phyloP scores from a whole-genome alignment of 176 grass and related monocot species.

The Avena sativa region DNA sequence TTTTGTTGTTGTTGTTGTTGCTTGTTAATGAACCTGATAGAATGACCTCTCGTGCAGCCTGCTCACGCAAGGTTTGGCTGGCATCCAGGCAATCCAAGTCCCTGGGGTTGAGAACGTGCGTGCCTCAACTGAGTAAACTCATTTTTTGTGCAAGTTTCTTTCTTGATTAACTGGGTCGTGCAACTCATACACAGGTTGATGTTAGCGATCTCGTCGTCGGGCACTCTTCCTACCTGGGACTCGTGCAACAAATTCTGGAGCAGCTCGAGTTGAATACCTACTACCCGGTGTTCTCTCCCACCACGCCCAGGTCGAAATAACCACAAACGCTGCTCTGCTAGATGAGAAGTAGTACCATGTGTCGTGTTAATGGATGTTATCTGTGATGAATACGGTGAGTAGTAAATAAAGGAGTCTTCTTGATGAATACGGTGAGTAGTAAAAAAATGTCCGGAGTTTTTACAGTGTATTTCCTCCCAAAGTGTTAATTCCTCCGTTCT shows the following conservation, averaged over 20 bases:
- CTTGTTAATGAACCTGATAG: not conserved
- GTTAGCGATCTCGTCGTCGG: constrained; percentile 68
- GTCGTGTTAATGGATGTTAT: not conserved
- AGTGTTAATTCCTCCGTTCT: too few relatives aligned
- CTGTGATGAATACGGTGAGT: not conserved
- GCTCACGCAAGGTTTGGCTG: constrained; percentile 88
- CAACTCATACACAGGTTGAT: constrained; percentile 70
- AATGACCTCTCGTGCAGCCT: constrained; percentile 57
- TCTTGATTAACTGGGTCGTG: not conserved
- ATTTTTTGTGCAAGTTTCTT: not conserved
- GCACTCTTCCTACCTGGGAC: constrained; percentile 72
- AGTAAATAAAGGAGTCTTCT: constrained; percentile 29
- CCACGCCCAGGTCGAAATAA: constrained; percentile 30
- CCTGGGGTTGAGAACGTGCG: constrained; percentile 87
- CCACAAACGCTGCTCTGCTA: not conserved
- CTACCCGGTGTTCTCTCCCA: constrained; percentile 61
- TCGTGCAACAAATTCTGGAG: constrained; percentile 58
- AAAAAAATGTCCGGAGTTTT: not conserved
- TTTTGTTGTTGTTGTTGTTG: not conserved
- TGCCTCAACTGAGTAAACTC: not conserved
- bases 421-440: not conserved
- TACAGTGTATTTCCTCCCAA: too few relatives aligned
- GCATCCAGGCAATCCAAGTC: constrained; percentile 75
- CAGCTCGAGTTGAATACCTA: constrained; percentile 74
- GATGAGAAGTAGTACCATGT: not conserved